Base-by-base conservation (phyloP, 148 eudicot species). In the Selenicereus undatus region DNA sequence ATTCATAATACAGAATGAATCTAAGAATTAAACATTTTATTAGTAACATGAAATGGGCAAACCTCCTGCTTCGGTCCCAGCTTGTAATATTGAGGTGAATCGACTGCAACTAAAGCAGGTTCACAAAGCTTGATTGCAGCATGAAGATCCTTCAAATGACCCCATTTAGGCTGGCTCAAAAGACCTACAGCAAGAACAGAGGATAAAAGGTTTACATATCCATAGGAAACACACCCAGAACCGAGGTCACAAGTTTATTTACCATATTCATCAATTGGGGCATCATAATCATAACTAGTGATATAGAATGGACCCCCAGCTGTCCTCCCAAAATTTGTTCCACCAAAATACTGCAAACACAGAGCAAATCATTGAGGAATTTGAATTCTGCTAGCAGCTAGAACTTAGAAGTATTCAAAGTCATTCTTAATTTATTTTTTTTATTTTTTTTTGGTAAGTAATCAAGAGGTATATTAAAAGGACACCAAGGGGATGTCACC, bases 251-350 rank as follows among this genome's bases (percentile, higher is more conserved):
- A 1, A 29, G 22, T 48, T 54, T 62, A 78, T 87, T 50, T 83
- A 94, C 99, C 99, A 89, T 92, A 97, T 91, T 97, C 99, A 88
- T 97, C 98, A 78, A 97, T 79, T 54, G 99, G 99, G 71, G 99
- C 99, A 91, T 97, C 99, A 84, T 97, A 97, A 70, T 94, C 99
- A 79, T 94, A 97, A 80, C 99, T 97, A 76, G 98, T 97, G 80
- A 92, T 88, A 80, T 89, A 87, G 80, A 89, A 89, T 79, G 99
- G 99, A 71, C 99, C 99, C 54, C 99, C 99, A 52, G 99, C 85
- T 81, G 95, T 91, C 73, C 98, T 91, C 30, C 94, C 99, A 81
- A 96, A 96, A 81, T 92, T 96, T 73, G 98, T 96, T 80, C 99
- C 99, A 81, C 99, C 99, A 86, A 94, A 91, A 84, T 82, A 96